phyloP scores from a whole-genome alignment of 371 early-diverging fungal species.

The Smittium mucronatum region DNA sequence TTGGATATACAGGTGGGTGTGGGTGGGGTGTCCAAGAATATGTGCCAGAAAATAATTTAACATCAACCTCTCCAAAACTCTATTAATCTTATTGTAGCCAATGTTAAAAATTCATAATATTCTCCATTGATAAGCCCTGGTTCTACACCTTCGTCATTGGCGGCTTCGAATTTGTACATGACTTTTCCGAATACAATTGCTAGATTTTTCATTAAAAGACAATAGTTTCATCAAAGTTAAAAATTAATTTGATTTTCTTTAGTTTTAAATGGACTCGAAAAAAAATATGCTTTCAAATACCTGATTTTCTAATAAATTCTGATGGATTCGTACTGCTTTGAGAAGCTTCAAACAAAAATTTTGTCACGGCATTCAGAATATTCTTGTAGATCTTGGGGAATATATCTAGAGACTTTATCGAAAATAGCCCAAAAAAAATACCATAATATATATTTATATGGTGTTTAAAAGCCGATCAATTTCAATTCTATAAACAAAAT shows the following conservation, averaged over 20 bases:
- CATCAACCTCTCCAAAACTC: background rate
- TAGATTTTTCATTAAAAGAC: too few relatives aligned
- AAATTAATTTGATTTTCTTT: too few relatives aligned
- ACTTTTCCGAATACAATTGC: background rate
- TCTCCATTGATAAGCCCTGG: background rate
- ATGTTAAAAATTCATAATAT: background rate
- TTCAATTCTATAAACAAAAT: too few relatives aligned
- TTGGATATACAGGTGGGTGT: too few relatives aligned
- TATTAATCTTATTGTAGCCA: background rate
- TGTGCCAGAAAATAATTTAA: too few relatives aligned
- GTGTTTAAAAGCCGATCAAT: too few relatives aligned
- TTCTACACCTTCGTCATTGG: background rate
- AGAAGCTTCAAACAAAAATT: background rate
- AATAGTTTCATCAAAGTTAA: too few relatives aligned
- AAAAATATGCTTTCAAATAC: too few relatives aligned
- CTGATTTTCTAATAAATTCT: slow-evolving; percentile 13
- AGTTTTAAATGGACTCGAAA: too few relatives aligned
- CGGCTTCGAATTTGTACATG: background rate
- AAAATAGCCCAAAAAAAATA: background rate
- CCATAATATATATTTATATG: too few relatives aligned
- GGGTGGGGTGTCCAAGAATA: too few relatives aligned
- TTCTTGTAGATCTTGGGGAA: background rate
- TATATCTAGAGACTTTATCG: background rate
- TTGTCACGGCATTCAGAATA: background rate
- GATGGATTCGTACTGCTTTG: background rate